A percentile compares a stretch with the other conserved stretches of the same genome.
These are phyloP conservation scores for Inga oerstediana DNA, from an alignment of 306 rosid genomes.

Conservation along the genomic window DNA sequence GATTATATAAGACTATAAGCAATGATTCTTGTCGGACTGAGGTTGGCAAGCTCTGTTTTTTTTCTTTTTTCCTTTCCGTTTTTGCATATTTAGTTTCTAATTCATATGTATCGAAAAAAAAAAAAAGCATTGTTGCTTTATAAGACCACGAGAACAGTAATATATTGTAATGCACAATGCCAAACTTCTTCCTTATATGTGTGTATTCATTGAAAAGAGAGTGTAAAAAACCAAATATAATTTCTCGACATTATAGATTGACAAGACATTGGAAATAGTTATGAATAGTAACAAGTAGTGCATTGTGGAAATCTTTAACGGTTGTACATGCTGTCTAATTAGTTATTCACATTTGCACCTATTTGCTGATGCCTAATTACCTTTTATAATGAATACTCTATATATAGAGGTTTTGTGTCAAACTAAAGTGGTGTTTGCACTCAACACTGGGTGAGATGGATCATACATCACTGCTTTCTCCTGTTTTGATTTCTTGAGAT, in stretches of 20 bases:
- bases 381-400: neutral
- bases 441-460: neutral
- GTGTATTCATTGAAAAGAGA: neutral
- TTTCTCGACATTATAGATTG: neutral
- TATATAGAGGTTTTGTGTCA: neutral
- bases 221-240: neutral
- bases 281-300: neutral
- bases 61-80: too few relatives aligned
- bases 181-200: neutral
- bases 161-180: neutral
- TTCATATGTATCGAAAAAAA: too few relatives aligned
- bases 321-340: neutral
- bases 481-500: constrained; percentile 20
- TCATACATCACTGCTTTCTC: neutral
- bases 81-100: too few relatives aligned
- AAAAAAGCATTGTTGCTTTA: neutral
- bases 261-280: neutral
- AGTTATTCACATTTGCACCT: neutral
- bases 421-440: neutral
- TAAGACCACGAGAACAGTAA: neutral
- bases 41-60: too few relatives aligned
- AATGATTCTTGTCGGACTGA: too few relatives aligned
- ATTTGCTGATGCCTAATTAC: neutral
- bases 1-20: neutral
- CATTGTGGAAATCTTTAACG: neutral